Evolutionary conservation across 306 rosid species (phyloP), one percentile per base, ranked within the genome.

Genomic region (Crotalaria pallida): DNA sequence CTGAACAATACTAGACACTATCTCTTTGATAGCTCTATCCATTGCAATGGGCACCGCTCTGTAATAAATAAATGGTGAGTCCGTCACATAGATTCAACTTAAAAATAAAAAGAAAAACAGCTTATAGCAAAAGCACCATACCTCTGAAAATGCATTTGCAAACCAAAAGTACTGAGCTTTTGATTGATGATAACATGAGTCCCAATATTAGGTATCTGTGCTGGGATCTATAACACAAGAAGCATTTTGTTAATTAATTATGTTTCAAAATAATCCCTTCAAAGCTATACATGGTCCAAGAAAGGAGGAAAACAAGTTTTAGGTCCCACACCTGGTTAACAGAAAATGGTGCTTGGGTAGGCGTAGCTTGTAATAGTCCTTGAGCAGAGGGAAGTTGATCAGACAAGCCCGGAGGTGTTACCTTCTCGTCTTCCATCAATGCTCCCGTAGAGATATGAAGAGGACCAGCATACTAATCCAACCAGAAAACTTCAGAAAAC

Each of bases 11-110:
- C 91, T 79, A 62, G 88, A 13, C 72, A 91, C 96, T 26, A 91
- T 95, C 62, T 95, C 96, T 74, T 89, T 91, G 77, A 95, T 90
- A 65, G 99, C 97, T 84, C 93, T 83, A 67, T 95, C 96, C 97
- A 95, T 91, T 22, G 99, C 97, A 76, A 87, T 71, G 8, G 97
- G 97, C 59, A 95, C 97, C 33, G 75, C 81, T 82, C 99, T 91
- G 84, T 45, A 76, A 69, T 72, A 58, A 50, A 52, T 0, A 52
- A 44, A 76, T 7, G 53, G 71, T 67, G 75, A 80, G 77, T 11
- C 31, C 45, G 23, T 27, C 44, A 47, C 45, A 44, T 6, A 66
- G 24, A 70, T 23, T 51, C 18, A 75, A n/a, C n/a, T n/a, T n/a
- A n/a, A n/a, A n/a, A n/a, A n/a, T n/a, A n/a, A 16, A 63, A 9